Conservation (phyloP, 805 yeast genomes). For the Ogataea pini region DNA sequence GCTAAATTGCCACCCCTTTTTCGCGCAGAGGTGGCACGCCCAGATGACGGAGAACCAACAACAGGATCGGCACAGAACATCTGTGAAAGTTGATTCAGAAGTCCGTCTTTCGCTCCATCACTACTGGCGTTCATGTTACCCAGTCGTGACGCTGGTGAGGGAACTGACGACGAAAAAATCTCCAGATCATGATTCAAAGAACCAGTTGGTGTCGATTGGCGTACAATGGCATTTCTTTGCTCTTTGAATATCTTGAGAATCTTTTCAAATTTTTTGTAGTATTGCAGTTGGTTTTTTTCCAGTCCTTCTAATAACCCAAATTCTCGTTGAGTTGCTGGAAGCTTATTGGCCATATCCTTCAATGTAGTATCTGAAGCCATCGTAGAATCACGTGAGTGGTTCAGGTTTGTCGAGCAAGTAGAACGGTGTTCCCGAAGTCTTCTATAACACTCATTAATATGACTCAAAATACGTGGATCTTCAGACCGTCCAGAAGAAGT, state of each 20-base stretch:
- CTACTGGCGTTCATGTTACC: neutral
- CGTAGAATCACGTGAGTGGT: slow-evolving; percentile 36
- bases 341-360: slow-evolving; percentile 53
- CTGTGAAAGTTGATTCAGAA: slow-evolving; percentile 21
- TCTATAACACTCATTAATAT: slow-evolving; percentile 33
- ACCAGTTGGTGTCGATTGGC: slow-evolving; percentile 2
- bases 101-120: slow-evolving; percentile 12
- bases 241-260: slow-evolving; percentile 27
- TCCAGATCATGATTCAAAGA: slow-evolving; percentile 11
- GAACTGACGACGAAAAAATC: slow-evolving; percentile 22
- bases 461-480: slow-evolving; percentile 30
- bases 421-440: slow-evolving; percentile 44
- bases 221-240: slow-evolving; percentile 16
- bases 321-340: slow-evolving; percentile 53
- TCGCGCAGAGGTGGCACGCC: neutral
- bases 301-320: slow-evolving; percentile 44
- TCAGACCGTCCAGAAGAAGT: neutral
- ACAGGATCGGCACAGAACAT: slow-evolving; percentile 14
- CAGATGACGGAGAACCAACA: neutral
- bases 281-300: slow-evolving; percentile 31
- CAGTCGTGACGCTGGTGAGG: slow-evolving; percentile 13
- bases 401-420: slow-evolving; percentile 43
- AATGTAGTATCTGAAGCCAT: slow-evolving; percentile 43
- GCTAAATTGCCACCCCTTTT: neutral
- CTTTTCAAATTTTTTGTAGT: slow-evolving; percentile 27